Percentiles rank a stretch among this genome's conserved stretches.
Evolutionary conservation across 75 land plant species (phyloP).

Genomic region (Pseudotsuga menziesii): DNA sequence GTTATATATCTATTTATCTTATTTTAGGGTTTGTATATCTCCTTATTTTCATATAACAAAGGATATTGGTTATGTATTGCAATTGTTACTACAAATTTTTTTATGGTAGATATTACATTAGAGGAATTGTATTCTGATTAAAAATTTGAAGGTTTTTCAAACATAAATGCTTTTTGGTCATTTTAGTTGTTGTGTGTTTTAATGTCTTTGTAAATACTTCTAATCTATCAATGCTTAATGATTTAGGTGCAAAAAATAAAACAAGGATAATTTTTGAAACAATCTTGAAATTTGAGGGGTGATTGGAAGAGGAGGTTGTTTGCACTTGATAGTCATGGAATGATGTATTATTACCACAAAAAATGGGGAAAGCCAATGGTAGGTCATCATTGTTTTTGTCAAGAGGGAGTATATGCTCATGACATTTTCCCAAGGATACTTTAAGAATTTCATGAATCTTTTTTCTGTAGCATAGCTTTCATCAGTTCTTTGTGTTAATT

Average conservation of each 20-base stretch:
- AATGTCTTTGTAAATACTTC: constrained; percentile 13
- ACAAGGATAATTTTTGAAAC: constrained; percentile 95
- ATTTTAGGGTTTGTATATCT: not conserved
- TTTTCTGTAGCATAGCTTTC: not conserved
- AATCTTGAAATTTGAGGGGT: constrained; percentile 94
- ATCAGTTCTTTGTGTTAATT: not conserved
- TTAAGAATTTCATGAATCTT: not conserved
- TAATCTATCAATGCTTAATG: constrained; percentile 92
- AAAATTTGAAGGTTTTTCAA: too few relatives aligned
- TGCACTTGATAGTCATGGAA: constrained; percentile 95
- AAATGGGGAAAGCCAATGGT: constrained; percentile 73
- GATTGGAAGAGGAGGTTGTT: constrained; percentile 99
- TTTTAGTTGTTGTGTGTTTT: not conserved
- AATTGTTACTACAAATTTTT: too few relatives aligned
- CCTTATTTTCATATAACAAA: not conserved
- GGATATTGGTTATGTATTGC: not conserved
- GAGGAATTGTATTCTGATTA: too few relatives aligned
- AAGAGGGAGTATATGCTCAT: constrained; percentile 17
- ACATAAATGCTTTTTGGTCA: constrained; percentile 1
- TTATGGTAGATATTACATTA: too few relatives aligned
- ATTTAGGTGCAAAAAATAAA: constrained; percentile 93
- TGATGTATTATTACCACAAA: constrained; percentile 93
- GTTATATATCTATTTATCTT: not conserved
- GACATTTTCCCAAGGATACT: not conserved
- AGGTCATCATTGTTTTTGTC: too few relatives aligned